Evolutionary conservation across 257 asterid genomes (phyloP).

Genomic region (Nyctanthes arbortristis): DNA sequence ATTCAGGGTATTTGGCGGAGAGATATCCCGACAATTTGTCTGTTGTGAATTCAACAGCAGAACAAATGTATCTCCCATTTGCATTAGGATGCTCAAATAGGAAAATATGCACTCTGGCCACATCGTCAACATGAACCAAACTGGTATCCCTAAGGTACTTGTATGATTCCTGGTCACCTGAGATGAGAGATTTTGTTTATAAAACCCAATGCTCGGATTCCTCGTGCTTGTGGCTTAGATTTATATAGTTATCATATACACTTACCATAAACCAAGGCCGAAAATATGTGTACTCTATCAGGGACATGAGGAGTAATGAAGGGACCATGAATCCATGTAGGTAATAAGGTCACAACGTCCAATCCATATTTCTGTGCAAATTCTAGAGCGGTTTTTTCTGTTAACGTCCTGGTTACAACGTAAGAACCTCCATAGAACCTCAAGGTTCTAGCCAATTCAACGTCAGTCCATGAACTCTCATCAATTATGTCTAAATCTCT

Average conservation of each 20-base stretch:
- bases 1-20: conserved; percentile 44
- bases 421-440: conserved; percentile 27
- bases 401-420: conserved; percentile 35
- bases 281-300: conserved; percentile 23
- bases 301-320: conserved; percentile 44
- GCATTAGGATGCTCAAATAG: conserved; percentile 47
- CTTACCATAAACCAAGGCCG: conserved; percentile 49
- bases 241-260: background rate
- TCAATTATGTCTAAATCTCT: conserved; percentile 21
- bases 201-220: background rate
- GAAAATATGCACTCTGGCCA: conserved; percentile 49
- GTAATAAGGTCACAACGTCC: conserved; percentile 47
- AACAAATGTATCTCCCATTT: conserved; percentile 49
- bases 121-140: conserved; percentile 47
- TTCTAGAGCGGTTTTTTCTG: conserved; percentile 46
- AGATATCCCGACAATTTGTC: conserved; percentile 31
- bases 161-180: conserved; percentile 29
- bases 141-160: background rate
- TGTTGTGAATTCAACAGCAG: conserved; percentile 35
- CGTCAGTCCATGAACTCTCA: conserved; percentile 45
- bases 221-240: background rate
- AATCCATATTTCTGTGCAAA: conserved; percentile 43
- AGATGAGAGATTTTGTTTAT: background rate
- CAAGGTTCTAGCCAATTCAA: conserved; percentile 22
- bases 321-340: conserved; percentile 56